A percentile compares a stretch with the other conserved stretches of the same genome.
phyloP scores from a whole-genome alignment of 2,329 filamentous ascomycete species.

The Aureobasidium namibiae region DNA sequence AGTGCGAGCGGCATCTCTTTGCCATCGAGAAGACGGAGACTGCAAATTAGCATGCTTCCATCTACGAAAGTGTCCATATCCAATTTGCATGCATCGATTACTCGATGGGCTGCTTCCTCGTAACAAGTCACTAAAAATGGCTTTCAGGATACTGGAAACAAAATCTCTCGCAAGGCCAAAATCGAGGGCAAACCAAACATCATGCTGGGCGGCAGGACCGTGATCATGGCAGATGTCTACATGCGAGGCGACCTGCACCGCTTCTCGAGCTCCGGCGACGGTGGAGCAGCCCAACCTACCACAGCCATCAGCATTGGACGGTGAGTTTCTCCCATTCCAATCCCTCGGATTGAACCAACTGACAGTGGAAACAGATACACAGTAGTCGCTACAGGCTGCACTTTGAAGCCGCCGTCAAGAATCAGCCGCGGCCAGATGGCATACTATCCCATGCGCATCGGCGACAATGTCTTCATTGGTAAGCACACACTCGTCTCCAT shows the following conservation, averaged over 20 bases:
- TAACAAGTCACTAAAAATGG: background rate
- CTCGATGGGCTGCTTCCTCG: background rate
- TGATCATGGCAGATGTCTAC: slow-evolving; percentile 91
- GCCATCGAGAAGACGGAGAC: background rate
- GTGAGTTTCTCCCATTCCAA: slow-evolving; percentile 11
- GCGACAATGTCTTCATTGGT: slow-evolving; percentile 89
- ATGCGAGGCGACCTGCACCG: slow-evolving; percentile 79
- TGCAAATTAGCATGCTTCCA: background rate
- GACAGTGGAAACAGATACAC: slow-evolving; percentile 51
- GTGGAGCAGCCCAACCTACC: slow-evolving; percentile 20
- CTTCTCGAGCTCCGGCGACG: slow-evolving; percentile 33
- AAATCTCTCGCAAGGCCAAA: slow-evolving; percentile 84
- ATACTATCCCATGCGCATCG: slow-evolving; percentile 84
- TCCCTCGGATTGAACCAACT: background rate
- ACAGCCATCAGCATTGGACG: slow-evolving; percentile 71
- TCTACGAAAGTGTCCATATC: background rate
- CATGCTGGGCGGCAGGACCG: slow-evolving; percentile 86
- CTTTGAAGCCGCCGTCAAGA: slow-evolving; percentile 74
- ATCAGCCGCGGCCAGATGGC: slow-evolving; percentile 68
- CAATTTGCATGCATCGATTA: background rate
- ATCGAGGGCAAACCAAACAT: slow-evolving; percentile 97
- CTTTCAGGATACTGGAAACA: slow-evolving; percentile 86
- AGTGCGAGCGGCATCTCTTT: slow-evolving; percentile 22
- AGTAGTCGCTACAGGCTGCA: slow-evolving; percentile 70
- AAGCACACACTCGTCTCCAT: slow-evolving; percentile 25